Evolutionary conservation across 2,329 filamentous ascomycete genomes (phyloP), one percentile per base, ranked within the genome.

Genomic region (Sclerotinia trifoliorum): DNA sequence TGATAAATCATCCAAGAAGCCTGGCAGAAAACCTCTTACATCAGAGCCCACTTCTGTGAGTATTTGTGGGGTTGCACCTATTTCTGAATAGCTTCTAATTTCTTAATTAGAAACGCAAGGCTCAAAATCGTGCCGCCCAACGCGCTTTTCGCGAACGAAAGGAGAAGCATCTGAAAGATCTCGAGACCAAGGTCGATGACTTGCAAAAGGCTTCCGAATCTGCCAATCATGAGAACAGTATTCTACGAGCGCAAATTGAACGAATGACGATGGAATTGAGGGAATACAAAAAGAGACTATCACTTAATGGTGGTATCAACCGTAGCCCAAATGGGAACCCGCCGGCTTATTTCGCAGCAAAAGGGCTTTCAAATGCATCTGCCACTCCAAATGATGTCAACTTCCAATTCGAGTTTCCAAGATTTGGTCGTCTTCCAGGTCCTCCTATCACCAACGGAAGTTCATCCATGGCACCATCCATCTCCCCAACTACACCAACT

Each of bases 351-450:
- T 69, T 76, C 46, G 68, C 83, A 82, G 44, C 78, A 78, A 75
- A 79, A 81, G 68, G 79, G 76, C 82, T 84, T 75, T 81, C 84
- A 74, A 78, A 82, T 29, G 83, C 82, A 15, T 35, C 64, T 8
- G 77, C 87, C 71, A 89, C 88, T 73, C 81, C 89, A 66, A 88
- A 84, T 75, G 90, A 91, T 71, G 90, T 91, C 78, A 93, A 90
- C 77, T 98, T 98, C 77, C 90, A 94, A 73, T 98, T 99, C 74
- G 94, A 98, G 73, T 98, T 98, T 72, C 94, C 95, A 72, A 94
- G 91, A 77, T 98, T 99, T 75, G 95, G 95, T 58, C 85, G 88
- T 69, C 84, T 96, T 35, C 85, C 86, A 52, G 73, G 85, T 6
- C 81, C 83, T 74, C 67, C 72, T 4, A 49, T 69, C 35, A 69